Conservation (phyloP, 2,329 filamentous ascomycete species). For the Lachnellula subtilissima region DNA sequence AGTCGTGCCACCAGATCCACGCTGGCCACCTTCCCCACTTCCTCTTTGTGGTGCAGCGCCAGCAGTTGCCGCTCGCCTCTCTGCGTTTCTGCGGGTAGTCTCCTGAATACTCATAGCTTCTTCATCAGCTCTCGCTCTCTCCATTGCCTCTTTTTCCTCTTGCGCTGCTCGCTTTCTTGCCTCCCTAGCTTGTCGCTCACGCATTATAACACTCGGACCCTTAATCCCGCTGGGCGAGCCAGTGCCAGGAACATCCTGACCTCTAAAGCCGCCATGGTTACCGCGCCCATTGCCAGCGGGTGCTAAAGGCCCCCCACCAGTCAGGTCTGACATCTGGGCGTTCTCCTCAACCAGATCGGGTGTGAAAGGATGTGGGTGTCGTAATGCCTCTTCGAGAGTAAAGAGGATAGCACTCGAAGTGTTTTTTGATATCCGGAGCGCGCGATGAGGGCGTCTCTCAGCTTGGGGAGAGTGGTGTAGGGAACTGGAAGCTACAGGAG, state of each 20-base stretch:
- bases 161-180: constrained; percentile 55
- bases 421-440: constrained; percentile 68
- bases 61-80: constrained; percentile 52
- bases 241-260: constrained; percentile 44
- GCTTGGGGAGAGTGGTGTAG: constrained; percentile 19
- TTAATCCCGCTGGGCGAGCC: constrained; percentile 54
- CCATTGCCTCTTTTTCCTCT: constrained; percentile 44
- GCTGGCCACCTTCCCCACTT: constrained; percentile 15
- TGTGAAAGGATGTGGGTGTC: constrained; percentile 77
- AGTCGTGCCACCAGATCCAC: constrained; percentile 18
- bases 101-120: constrained; percentile 53
- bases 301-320: constrained; percentile 50
- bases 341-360: constrained; percentile 81
- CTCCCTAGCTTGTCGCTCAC: constrained; percentile 74
- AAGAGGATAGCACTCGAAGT: constrained; percentile 89
- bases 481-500: constrained; percentile 20
- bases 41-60: constrained; percentile 37
- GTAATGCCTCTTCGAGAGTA: constrained; percentile 84
- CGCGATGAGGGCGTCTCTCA: constrained; percentile 40
- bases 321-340: constrained; percentile 86
- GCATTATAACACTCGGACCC: constrained; percentile 88
- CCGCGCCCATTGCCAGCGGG: constrained; percentile 56
- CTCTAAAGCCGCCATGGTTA: constrained; percentile 49
- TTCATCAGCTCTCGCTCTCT: constrained; percentile 46
- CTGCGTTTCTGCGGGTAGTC: constrained; percentile 47